Conservation (phyloP, 2,329 filamentous ascomycete species). For the Monilinia polystroma region DNA sequence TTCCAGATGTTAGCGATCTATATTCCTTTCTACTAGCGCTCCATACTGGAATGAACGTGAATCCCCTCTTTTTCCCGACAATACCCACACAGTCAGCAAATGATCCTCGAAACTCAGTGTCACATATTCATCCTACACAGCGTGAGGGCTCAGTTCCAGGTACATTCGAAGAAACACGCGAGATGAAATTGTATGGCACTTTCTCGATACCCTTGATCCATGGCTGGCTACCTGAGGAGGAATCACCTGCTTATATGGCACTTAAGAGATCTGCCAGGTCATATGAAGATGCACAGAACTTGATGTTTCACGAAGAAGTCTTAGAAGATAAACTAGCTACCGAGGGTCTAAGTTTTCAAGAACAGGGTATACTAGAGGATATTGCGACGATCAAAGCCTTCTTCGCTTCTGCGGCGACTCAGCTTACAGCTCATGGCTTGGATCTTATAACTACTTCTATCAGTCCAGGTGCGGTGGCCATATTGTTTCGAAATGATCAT, state of each 20-base stretch:
- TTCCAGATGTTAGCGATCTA: conserved; percentile 86
- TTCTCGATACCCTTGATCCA: conserved; percentile 89
- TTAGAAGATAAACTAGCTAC: conserved; percentile 73
- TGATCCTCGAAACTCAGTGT: conserved; percentile 49
- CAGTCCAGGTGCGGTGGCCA: conserved; percentile 76
- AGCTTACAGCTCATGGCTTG: conserved; percentile 80
- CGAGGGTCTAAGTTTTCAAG: conserved; percentile 63
- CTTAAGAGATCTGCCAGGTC: conserved; percentile 74
- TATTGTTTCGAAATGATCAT: conserved; percentile 95
- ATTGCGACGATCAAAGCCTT: conserved; percentile 83
- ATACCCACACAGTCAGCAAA: conserved; percentile 40
- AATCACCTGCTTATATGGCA: conserved; percentile 65
- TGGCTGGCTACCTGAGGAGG: conserved; percentile 78
- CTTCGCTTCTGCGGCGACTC: conserved; percentile 75
- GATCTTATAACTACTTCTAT: conserved; percentile 70
- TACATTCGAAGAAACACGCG: conserved; percentile 80
- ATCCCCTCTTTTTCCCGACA: conserved; percentile 76
- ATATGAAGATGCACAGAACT: conserved; percentile 88
- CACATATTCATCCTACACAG: conserved; percentile 52
- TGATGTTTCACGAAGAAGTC: conserved; percentile 86
- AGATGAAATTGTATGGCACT: conserved; percentile 88
- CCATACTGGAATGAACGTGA: conserved; percentile 97
- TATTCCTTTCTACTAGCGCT: conserved; percentile 85
- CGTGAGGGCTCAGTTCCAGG: conserved; percentile 57
- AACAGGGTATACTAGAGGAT: conserved; percentile 80